Base-by-base conservation (phyloP, 2,329 filamentous ascomycete species). In the Ceratocystis eucalypticola region DNA sequence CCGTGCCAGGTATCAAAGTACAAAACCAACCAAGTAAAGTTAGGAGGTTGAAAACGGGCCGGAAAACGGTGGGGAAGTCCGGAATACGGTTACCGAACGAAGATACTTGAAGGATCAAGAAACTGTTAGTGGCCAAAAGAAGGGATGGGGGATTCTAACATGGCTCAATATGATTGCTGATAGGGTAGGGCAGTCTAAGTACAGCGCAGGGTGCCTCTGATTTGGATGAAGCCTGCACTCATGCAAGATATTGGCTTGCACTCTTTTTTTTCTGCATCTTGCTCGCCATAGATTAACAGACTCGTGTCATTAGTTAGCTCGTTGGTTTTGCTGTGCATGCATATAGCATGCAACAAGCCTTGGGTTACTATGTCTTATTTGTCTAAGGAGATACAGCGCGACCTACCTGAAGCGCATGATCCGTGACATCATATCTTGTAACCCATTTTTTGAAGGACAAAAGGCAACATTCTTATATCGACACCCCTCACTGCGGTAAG, bases 351-450 rank as follows among this genome's bases (percentile, higher is more conserved):
- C 48, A 53, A 10, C 22, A 53, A 53, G 48, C 25, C 48, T 53
- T 28, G 15, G 22, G 10, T 17, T 12, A 28, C 22, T 5, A 41
- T 41, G 37, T 41, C 37, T 41, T 41, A 41, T 41, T 15, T 15
- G 48, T 28, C 22, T 10, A 15, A n/a, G 17, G 22, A 15, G 8
- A 53, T 28, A 53, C 20, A 53, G 22, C 37, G 10, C 12, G 22
- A 22, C 22, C 22, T 12, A 25, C 48, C 37, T 41, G 25, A 22
- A 62, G 20, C 10, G 20, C 50, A 33, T 46, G 10, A 17, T 63
- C 30, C 30, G 44, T 63, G 44, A 50, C 44, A 63, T 63, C 61
- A 63, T 50, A 50, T 63, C 5, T 63, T 48, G 22, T 17, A 17
- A 8, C 15, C 25, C 37, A 33, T 59, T 59, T 53, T 1, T 37